phyloP scores from a whole-genome alignment of 2,329 filamentous ascomycete genomes.

The Chaetomium globosum region DNA sequence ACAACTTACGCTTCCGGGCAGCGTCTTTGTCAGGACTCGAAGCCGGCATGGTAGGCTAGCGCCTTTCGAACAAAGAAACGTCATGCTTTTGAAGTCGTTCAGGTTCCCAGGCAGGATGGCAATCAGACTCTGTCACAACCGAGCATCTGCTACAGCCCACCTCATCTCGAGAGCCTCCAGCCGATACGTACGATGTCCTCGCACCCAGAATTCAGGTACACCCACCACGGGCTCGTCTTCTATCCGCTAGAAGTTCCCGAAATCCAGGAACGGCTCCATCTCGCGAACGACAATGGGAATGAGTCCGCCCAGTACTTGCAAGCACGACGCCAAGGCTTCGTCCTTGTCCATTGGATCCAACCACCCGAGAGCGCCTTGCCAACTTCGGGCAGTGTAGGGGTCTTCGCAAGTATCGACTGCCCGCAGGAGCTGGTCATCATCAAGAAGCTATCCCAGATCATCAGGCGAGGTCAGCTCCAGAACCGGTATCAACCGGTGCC shows the following conservation, averaged over 20 bases:
- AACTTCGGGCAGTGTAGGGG: background rate
- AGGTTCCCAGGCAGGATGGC: background rate
- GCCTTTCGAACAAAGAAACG: background rate
- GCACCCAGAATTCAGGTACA: background rate
- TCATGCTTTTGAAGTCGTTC: background rate
- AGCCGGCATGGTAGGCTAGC: background rate
- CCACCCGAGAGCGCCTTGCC: background rate
- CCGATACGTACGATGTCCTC: slow-evolving; percentile 1
- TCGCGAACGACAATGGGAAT: background rate
- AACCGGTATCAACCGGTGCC: background rate
- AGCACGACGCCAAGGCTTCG: slow-evolving; percentile 7
- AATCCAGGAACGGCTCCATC: background rate
- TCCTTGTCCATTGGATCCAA: slow-evolving; percentile 17
- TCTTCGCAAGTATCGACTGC: slow-evolving; percentile 21
- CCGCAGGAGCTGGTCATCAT: slow-evolving; percentile 27
- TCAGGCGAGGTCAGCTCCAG: background rate
- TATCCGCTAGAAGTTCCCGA: slow-evolving; percentile 15
- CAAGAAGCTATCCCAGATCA: slow-evolving; percentile 19
- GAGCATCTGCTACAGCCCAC: background rate
- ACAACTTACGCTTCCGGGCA: background rate
- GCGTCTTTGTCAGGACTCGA: background rate
- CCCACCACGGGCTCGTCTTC: slow-evolving; percentile 12
- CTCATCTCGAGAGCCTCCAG: background rate
- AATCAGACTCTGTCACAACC: background rate
- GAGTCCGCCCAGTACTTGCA: slow-evolving; percentile 15